Evolutionary conservation across 805 yeast species (phyloP), one percentile per base, ranked within the genome.

Genomic region (Candida qinlingensis): DNA sequence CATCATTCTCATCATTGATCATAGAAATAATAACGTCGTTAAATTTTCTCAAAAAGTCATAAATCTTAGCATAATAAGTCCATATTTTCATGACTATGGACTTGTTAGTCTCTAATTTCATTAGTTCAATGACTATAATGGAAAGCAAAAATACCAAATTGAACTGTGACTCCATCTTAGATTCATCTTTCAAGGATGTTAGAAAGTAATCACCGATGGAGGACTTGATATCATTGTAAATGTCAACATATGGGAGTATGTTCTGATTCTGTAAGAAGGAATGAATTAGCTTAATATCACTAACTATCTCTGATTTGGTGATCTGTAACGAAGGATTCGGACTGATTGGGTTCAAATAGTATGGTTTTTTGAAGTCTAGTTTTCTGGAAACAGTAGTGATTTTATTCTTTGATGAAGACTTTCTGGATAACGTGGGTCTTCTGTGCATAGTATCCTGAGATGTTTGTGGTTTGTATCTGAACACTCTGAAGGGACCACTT

Each of bases 401-500:
- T 31, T 11, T 8, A 31, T 11, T 31, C 11, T 31, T 3, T 31
- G 34, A 31, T 31, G 34, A 11, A 2, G 19, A 19, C 19, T 19
- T 19, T 19, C 19, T 19, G 19, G 19, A 19, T 19, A 19, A 19
- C 19, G 19, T 19, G 19, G 19, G 19, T 19, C 19, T 19, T 19
- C 19, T 19, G 19, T 19, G 19, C 19, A 19, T 3, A 19, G 19
- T 19, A 19, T 19, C 3, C 19, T 19, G 19, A 19, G 39, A 9
- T 3, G 13, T n/a, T 4, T 29, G 39, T 19, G 19, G 19, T 8
- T 42, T 42, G 30, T 37, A 37, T 6, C 28, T 37, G 13, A 44
- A 37, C 3, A n/a, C 26, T 8, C 44, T 30, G 37, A 57, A 57
- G 12, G 61, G 61, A 1, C 61, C 61, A 13, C 46, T 40, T 12